These are phyloP conservation scores for Colletotrichum sp. DNA, from an alignment of 2,329 filamentous ascomycete species.

Conservation along the genomic window DNA sequence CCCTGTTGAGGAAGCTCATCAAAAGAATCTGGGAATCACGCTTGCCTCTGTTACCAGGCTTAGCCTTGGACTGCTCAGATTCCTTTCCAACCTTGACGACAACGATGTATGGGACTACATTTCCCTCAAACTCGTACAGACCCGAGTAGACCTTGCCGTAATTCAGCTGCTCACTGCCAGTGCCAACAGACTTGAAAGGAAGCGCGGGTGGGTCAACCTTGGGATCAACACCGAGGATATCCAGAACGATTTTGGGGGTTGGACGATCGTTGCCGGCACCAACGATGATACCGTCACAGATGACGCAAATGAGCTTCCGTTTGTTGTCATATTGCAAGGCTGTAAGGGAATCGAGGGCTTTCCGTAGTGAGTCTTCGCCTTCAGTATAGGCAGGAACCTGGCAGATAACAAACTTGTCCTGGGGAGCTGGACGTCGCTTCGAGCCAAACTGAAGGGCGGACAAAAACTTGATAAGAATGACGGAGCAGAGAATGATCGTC, in stretches of 20 bases:
- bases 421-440: constrained; percentile 84
- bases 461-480: constrained; percentile 89
- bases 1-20: constrained; percentile 97
- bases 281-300: constrained; percentile 97
- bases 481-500: constrained; percentile 79
- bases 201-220: constrained; percentile 95
- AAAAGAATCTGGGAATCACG: constrained; percentile 96
- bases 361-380: constrained; percentile 91
- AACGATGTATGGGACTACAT: constrained; percentile 95
- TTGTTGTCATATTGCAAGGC: constrained; percentile 98
- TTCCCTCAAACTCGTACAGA: constrained; percentile 96
- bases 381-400: constrained; percentile 98
- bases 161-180: constrained; percentile 90
- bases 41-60: constrained; percentile 97
- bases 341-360: constrained; percentile 92
- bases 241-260: constrained; percentile 95
- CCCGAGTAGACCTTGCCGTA: constrained; percentile 99
- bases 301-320: constrained; percentile 92
- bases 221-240: constrained; percentile 95
- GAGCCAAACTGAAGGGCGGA: constrained; percentile 92
- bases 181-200: constrained; percentile 91
- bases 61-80: constrained; percentile 87
- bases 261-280: constrained; percentile 95
- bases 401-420: constrained; percentile 99
- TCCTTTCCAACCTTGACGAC: constrained; percentile 98